Conservation (phyloP, 371 early-diverging fungal species). For the Fennellomyces sp. region DNA sequence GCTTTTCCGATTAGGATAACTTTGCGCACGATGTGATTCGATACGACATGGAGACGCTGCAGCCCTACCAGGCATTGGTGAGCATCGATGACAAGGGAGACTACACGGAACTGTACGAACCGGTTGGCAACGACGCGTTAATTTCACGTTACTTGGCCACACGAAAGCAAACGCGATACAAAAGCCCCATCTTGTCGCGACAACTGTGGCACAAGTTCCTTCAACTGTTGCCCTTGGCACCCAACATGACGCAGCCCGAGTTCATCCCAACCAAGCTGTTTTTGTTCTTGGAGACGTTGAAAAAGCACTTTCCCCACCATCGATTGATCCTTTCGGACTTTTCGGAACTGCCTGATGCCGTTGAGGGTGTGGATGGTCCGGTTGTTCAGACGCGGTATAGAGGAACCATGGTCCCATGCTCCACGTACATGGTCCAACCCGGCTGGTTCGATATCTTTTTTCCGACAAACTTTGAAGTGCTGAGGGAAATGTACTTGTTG, state of each 20-base stretch:
- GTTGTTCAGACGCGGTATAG: conserved; percentile 93
- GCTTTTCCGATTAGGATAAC: conserved; percentile 68
- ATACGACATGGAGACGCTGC: conserved; percentile 72
- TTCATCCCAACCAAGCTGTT: conserved; percentile 93
- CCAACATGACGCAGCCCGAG: conserved; percentile 83
- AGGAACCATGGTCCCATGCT: conserved; percentile 91
- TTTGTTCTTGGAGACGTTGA: conserved; percentile 74
- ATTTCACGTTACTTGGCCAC: conserved; percentile 71
- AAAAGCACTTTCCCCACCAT: conserved; percentile 84
- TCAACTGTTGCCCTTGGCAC: conserved; percentile 78
- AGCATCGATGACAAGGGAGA: conserved; percentile 81
- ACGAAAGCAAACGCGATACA: conserved; percentile 59
- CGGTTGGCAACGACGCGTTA: conserved; percentile 72
- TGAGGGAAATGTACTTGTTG: conserved; percentile 74
- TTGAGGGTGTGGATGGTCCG: conserved; percentile 85
- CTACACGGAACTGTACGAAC: conserved; percentile 85
- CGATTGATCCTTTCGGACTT: conserved; percentile 92
- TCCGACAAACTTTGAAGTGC: conserved; percentile 92
- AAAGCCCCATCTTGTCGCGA: conserved; percentile 63
- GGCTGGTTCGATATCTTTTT: conserved; percentile 99
- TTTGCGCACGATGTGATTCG: conserved; percentile 95
- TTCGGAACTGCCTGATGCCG: conserved; percentile 77
- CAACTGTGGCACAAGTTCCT: conserved; percentile 51
- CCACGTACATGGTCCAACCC: conserved; percentile 93
- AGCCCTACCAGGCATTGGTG: conserved; percentile 84